These are phyloP conservation scores for Plasmodium malariae DNA, from an alignment of 169 alveolate species.

Conservation along the genomic window DNA sequence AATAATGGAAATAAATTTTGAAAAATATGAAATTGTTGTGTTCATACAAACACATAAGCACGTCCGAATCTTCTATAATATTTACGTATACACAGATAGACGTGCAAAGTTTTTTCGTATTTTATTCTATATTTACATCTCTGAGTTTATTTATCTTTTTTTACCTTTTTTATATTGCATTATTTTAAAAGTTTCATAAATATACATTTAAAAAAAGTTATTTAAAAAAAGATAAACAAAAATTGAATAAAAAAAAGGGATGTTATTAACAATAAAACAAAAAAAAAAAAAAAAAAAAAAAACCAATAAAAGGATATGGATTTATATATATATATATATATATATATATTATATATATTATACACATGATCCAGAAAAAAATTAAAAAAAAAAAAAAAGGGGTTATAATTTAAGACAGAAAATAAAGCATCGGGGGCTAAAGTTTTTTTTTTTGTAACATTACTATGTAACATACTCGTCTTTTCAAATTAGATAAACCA, in stretches of 20 bases:
- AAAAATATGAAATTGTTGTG: neutral
- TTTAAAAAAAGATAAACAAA: slow-evolving; percentile 8
- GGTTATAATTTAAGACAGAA: no score
- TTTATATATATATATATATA: neutral
- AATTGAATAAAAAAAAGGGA: neutral
- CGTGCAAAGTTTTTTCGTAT: neutral
- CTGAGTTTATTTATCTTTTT: neutral
- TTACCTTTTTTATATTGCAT: neutral
- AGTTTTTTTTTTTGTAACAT: no score
- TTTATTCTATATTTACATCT: neutral
- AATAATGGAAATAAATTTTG: neutral
- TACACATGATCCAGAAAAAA: neutral
- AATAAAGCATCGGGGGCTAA: no score
- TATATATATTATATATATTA: neutral
- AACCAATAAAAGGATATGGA: neutral
- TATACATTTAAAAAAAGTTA: slow-evolving; percentile 11
- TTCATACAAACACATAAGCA: no score
- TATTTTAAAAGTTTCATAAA: slow-evolving; percentile 2
- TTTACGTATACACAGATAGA: neutral
- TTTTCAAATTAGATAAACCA: no score
- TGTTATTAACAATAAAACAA: no score
- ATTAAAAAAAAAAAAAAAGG: neutral
- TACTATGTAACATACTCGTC: no score
- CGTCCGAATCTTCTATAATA: no score
- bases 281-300: slow-evolving; percentile 2